These are phyloP conservation scores for Ailanthus altissimus DNA, from an alignment of 345 rosid species.

Conservation along the genomic window DNA sequence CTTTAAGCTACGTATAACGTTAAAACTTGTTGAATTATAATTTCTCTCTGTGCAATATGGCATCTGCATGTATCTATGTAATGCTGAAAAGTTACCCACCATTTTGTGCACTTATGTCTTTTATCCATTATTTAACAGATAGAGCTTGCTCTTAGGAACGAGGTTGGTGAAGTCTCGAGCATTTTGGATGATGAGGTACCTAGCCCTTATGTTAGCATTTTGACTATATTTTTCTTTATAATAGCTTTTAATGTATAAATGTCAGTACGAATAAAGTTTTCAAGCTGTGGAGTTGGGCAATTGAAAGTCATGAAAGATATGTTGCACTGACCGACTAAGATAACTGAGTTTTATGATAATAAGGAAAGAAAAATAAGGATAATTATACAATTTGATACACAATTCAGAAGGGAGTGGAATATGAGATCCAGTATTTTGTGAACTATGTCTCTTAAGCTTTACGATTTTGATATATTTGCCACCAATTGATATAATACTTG, in stretches of 20 bases:
- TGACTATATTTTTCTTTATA: neutral
- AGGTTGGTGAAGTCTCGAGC: slow-evolving; percentile 52
- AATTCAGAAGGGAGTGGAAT: neutral
- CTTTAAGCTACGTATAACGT: neutral
- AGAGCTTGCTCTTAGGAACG: slow-evolving; percentile 68
- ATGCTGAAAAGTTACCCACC: neutral
- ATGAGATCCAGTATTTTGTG: neutral
- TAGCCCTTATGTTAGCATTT: slow-evolving; percentile 14
- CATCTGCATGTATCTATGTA: neutral
- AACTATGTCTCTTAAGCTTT: neutral
- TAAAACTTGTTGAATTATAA: neutral
- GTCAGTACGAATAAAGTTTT: neutral
- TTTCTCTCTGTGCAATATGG: neutral
- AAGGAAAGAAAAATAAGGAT: neutral
- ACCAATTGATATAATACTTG: neutral
- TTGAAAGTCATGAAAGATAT: neutral
- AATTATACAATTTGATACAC: slow-evolving; percentile 6
- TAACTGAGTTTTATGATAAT: neutral
- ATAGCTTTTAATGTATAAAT: neutral
- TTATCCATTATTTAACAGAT: slow-evolving; percentile 50
- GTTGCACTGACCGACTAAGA: slow-evolving; percentile 6
- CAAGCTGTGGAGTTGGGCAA: neutral
- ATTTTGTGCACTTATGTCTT: slow-evolving; percentile 14
- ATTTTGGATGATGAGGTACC: slow-evolving; percentile 62
- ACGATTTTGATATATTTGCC: neutral